A percentile compares a stretch with the other conserved stretches of the same genome.
Evolutionary conservation across 2,329 filamentous ascomycete genomes (phyloP).

Genomic region (Arachnomyces sp.): DNA sequence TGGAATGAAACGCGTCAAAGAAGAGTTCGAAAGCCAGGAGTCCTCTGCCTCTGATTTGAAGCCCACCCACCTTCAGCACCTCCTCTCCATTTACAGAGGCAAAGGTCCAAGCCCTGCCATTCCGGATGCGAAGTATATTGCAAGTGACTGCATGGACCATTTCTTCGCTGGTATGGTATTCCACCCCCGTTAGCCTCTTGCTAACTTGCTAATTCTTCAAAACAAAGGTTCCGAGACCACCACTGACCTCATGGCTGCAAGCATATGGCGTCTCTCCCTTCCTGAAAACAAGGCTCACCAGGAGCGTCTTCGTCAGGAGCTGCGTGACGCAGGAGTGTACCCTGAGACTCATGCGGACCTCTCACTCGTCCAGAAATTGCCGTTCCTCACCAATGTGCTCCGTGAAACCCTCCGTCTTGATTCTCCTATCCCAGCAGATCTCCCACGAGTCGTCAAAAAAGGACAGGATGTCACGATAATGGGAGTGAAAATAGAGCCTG

Average conservation of each 20-base stretch:
- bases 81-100: slow-evolving; percentile 7
- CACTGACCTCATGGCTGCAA: slow-evolving; percentile 10
- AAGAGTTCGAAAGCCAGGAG: slow-evolving; percentile 1
- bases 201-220: no score
- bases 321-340: slow-evolving; percentile 6
- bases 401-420: slow-evolving; percentile 37
- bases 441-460: slow-evolving; percentile 29
- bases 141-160: slow-evolving; percentile 14
- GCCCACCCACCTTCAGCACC: slow-evolving; percentile 11
- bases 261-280: slow-evolving; percentile 13
- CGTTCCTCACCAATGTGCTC: slow-evolving; percentile 34
- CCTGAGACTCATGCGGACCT: slow-evolving; percentile 3
- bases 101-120: slow-evolving; percentile 8
- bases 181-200: background rate
- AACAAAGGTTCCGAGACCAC: slow-evolving; percentile 8
- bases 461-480: slow-evolving; percentile 9
- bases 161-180: slow-evolving; percentile 11
- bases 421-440: slow-evolving; percentile 33
- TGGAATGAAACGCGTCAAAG: slow-evolving; percentile 10
- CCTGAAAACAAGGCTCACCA: slow-evolving; percentile 12
- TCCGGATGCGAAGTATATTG: slow-evolving; percentile 11
- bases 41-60: background rate
- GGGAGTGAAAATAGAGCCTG: slow-evolving; percentile 11
- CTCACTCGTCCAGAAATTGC: slow-evolving; percentile 7
- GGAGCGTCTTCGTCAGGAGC: slow-evolving; percentile 10